These are phyloP conservation scores for Emmonsiellopsis sp. DNA, from an alignment of 2,329 filamentous ascomycete species.

Conservation along the genomic window DNA sequence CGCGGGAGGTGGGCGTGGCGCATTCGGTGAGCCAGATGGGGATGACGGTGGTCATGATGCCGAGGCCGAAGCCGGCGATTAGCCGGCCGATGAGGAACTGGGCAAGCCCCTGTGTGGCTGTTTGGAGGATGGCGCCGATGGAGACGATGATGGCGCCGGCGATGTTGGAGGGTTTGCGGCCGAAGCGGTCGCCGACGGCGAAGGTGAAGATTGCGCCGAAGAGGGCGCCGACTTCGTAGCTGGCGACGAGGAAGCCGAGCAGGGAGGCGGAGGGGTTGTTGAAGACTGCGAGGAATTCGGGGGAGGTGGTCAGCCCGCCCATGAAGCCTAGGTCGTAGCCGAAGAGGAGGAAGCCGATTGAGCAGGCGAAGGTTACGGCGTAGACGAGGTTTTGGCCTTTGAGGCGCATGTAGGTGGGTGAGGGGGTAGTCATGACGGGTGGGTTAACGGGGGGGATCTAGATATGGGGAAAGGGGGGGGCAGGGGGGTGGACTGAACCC, in stretches of 20 bases:
- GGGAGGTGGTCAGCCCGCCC: conserved; percentile 5
- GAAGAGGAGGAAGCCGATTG: conserved; percentile 29
- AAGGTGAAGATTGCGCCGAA: conserved; percentile 20
- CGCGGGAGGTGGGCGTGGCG: conserved; percentile 28
- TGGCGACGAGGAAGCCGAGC: conserved; percentile 15
- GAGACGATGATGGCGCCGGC: conserved; percentile 22
- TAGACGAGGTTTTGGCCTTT: neutral
- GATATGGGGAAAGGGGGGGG: no score
- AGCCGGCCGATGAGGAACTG: conserved; percentile 18
- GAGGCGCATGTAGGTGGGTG: neutral
- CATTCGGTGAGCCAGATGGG: conserved; percentile 17
- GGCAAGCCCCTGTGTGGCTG: conserved; percentile 10
- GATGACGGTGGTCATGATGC: conserved; percentile 17
- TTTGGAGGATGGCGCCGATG: conserved; percentile 17
- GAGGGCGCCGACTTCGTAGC: conserved; percentile 19
- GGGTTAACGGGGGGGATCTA: no score
- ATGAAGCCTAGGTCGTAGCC: conserved; percentile 36
- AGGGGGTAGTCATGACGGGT: neutral
- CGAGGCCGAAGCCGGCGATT: conserved; percentile 16
- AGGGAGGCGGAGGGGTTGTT: conserved; percentile 9
- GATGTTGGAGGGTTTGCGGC: conserved; percentile 33
- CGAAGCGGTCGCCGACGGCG: conserved; percentile 32
- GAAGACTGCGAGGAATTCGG: neutral
- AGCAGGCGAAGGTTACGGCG: neutral
- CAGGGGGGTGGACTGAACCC: no score